Conservation (phyloP, 345 rosid species). For the Populus pruinosa region DNA sequence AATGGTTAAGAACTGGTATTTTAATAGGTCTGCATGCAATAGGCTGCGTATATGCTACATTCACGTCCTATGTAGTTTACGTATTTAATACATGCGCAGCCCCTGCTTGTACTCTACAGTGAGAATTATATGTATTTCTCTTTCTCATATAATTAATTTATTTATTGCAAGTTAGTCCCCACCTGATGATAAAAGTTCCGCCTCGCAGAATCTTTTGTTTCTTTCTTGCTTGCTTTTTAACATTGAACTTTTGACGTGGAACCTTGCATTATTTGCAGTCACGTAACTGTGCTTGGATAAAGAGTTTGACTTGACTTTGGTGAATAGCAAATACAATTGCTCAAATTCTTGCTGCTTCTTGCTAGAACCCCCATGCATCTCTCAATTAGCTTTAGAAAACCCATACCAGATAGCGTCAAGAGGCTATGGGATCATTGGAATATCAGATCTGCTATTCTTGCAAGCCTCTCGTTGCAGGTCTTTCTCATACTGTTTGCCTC, state of each 20-base stretch:
- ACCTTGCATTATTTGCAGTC: neutral
- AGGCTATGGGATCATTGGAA: conserved; percentile 52
- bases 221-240: neutral
- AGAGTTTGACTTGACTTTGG: neutral
- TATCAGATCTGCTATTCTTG: conserved; percentile 48
- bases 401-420: conserved; percentile 32
- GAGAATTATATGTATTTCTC: too few relatives aligned
- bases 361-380: neutral
- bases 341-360: neutral
- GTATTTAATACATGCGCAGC: too few relatives aligned
- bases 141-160: too few relatives aligned
- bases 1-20: too few relatives aligned
- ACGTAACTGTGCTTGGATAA: neutral
- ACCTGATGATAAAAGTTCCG: neutral
- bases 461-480: conserved; percentile 54
- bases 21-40: too few relatives aligned
- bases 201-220: neutral
- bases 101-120: too few relatives aligned
- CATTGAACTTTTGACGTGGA: too few relatives aligned
- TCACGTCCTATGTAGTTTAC: too few relatives aligned
- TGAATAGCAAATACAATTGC: neutral
- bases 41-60: too few relatives aligned
- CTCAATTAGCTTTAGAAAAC: conserved; percentile 24
- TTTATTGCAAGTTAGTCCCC: neutral
- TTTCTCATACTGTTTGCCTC: conserved; percentile 52